Evolutionary conservation across 2,329 filamentous ascomycete species (phyloP).

Genomic region (Penicillium sclerotigenum): DNA sequence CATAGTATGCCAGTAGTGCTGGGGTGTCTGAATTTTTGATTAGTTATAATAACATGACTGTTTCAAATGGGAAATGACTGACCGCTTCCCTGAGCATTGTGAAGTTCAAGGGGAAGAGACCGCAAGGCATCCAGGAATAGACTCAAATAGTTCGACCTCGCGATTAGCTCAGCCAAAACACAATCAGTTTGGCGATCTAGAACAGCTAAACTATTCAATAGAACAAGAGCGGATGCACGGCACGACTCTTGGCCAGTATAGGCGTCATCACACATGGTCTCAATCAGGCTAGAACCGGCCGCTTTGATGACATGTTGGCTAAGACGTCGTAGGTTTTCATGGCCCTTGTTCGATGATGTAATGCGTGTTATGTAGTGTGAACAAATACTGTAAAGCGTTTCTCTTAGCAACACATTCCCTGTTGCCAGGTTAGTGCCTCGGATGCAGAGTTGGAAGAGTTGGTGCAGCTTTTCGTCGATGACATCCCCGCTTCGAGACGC

Average conservation of each 20-base stretch:
- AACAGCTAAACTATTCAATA: conserved; percentile 75
- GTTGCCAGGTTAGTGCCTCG: conserved; percentile 73
- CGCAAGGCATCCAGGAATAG: conserved; percentile 86
- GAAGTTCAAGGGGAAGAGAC: conserved; percentile 70
- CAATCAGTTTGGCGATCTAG: conserved; percentile 70
- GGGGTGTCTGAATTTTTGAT: conserved; percentile 47
- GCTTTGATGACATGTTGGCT: conserved; percentile 69
- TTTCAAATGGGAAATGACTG: conserved; percentile 28
- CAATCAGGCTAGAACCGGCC: conserved; percentile 76
- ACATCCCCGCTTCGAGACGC: conserved; percentile 60
- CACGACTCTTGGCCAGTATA: conserved; percentile 78
- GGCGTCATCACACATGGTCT: conserved; percentile 88
- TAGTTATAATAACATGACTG: not conserved
- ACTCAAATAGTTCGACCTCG: conserved; percentile 84
- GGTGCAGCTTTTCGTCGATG: conserved; percentile 82
- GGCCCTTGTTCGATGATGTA: conserved; percentile 47
- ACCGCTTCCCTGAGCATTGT: conserved; percentile 57
- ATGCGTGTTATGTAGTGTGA: conserved; percentile 79
- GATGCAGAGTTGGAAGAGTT: conserved; percentile 84
- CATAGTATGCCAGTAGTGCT: conserved; percentile 58
- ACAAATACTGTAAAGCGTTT: conserved; percentile 87
- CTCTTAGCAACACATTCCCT: conserved; percentile 68
- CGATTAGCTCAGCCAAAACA: conserved; percentile 72
- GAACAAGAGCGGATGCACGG: conserved; percentile 78
- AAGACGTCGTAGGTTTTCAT: conserved; percentile 48